Evolutionary conservation across 2,329 filamentous ascomycete genomes (phyloP), one percentile per base, ranked within the genome.

Genomic region (Ambrosiella cleistominuta): DNA sequence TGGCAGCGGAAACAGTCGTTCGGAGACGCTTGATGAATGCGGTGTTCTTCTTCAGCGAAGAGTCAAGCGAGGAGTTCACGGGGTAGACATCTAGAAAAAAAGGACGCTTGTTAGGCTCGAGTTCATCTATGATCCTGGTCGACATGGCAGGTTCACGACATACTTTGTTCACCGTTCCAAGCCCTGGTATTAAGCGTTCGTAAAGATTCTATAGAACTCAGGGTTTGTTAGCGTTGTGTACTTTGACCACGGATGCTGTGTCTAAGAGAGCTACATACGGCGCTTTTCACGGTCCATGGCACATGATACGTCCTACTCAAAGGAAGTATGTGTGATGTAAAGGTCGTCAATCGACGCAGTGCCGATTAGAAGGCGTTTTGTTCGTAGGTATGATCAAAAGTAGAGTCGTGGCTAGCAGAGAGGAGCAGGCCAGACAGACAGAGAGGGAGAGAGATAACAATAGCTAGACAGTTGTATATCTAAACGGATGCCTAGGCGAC

Each of bases 11-110:
- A 62, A 97, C 83, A 61, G 88, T 87, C 60, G 91, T 96, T 65
- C 91, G 87, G 58, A 97, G 77, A 66, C 91, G 88, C 72, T 95
- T 96, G 68, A 97, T 97, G 70, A 97, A 96, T 63, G 90, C 89
- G 3, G 91, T 97, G 66, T 97, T 97, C 75, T 96, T 97, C 74
- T 95, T 96, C 70, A 97, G 77, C 56, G 90, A 93, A 56, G 91
- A 95, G 70, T 97, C 91, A 66, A 97, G 83, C 37, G 86, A 85
- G 67, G 80, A 79, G 69, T 81, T 83, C 64, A 93, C 82, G 57
- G 80, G 72, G 66, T 94, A 88, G 62, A 94, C 73, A 74, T 87
- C 89, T 94, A 54, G 15, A 42, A 54, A 13, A 44, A 35, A 11
- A 42, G 11, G 27, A 27, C 27, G 19, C n/a, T 47, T 13, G 44